Conservation (phyloP, 805 yeast species). For the Saccharomycopsis fibuligera region DNA sequence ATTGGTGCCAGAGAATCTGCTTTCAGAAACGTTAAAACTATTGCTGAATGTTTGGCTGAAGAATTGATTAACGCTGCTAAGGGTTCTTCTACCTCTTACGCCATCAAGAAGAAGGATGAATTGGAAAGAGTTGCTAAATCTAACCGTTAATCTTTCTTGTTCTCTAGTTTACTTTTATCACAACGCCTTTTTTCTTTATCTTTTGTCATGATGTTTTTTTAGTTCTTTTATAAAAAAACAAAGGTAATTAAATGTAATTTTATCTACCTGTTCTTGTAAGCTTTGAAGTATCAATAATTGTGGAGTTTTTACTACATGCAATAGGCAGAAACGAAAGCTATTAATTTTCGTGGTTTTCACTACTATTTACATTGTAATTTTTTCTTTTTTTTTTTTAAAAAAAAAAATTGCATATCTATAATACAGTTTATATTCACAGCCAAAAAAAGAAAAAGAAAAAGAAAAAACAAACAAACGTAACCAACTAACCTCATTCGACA, state of each 20-base stretch:
- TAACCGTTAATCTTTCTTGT: slow-evolving; percentile 75
- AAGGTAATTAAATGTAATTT: not conserved
- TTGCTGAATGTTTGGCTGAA: slow-evolving; percentile 99
- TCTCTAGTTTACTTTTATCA: not conserved
- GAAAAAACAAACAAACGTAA: not conserved
- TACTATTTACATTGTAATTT: not conserved
- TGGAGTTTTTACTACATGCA: not conserved
- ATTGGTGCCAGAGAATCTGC: slow-evolving; percentile 99
- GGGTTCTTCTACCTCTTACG: slow-evolving; percentile 99
- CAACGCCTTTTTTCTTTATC: not conserved
- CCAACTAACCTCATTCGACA: not conserved
- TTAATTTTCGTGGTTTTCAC: not conserved
- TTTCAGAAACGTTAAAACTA: slow-evolving; percentile 99
- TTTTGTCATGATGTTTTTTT: not conserved
- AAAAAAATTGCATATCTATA: not conserved
- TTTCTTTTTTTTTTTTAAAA: too few relatives aligned
- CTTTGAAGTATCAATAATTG: not conserved
- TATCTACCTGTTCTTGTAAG: not conserved
- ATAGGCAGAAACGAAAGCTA: not conserved
- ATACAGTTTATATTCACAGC: not conserved
- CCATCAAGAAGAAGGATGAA: slow-evolving; percentile 99
- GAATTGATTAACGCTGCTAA: slow-evolving; percentile 99
- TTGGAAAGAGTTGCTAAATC: slow-evolving; percentile 99
- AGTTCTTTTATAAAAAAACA: not conserved
- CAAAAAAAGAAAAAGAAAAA: not conserved